Base-by-base conservation (phyloP, 345 rosid genomes). In the Brassica carinata region DNA sequence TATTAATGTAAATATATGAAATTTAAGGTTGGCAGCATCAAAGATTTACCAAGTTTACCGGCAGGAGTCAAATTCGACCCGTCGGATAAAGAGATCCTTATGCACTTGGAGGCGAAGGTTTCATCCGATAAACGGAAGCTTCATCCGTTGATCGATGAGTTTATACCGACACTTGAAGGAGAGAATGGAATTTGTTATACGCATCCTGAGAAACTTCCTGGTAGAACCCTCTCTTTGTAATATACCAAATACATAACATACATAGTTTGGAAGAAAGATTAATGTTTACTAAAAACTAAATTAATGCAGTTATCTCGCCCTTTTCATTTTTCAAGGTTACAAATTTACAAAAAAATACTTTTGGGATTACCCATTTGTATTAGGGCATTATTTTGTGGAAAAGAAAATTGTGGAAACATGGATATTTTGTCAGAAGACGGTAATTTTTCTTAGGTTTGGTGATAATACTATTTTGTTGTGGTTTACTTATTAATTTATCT, bases 11-110 rank as follows among this genome's bases (percentile, higher is more conserved):
- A 26, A 75, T 18, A 19, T n/a, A 51, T 55, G 15, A 65, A 26
- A 43, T 51, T 13, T 59, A 80, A 92, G 97, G 85, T 81, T 64
- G 88, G 87, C 11, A n/a, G 79, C 64, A 88, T 92, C 70, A 86
- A 88, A 45, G 94, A 90, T 83, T 80, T 95, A 77, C 96, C 92
- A 40, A 93, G 99, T 10, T 76, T 96, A 61, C 99, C 99, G 2
- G 96, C 97, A 0, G 99, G 99, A 64, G 97, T 92, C 77, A 96
- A 90, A 73, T 96, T 96, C 38, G 97, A 96, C 75, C 99, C 99
- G 18, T 90, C 89, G 1, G 99, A 95, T 73, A 92, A 85, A 76
- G 99, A 95, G 82, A 95, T 95, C 40, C 85, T 95, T n/a, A 87
- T 88, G 83, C 96, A 93, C 84, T 84, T 95, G 69, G 97, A 89